A percentile compares a stretch with the other conserved stretches of the same genome.
phyloP scores from a whole-genome alignment of 2,329 filamentous ascomycete species.

The Aotearoamyces nothofagi region DNA sequence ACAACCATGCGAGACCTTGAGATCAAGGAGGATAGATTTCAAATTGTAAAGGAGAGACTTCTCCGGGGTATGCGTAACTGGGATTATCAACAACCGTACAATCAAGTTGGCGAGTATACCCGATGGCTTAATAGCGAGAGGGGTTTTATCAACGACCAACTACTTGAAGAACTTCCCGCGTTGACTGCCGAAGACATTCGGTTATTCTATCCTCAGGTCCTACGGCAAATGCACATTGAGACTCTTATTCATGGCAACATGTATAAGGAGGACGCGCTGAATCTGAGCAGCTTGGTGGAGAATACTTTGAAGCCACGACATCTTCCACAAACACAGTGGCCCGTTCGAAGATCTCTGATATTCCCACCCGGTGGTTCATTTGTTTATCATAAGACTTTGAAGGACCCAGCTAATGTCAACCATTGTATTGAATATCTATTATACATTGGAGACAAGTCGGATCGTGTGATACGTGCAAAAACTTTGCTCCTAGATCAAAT shows the following conservation, averaged over 20 bases:
- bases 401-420: conserved; percentile 80
- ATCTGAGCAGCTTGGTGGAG: conserved; percentile 71
- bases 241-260: conserved; percentile 82
- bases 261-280: conserved; percentile 83
- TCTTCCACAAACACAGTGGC: conserved; percentile 67
- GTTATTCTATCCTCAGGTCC: conserved; percentile 63
- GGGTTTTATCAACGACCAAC: conserved; percentile 66
- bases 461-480: conserved; percentile 59
- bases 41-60: conserved; percentile 78
- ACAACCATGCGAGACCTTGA: conserved; percentile 71
- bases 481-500: conserved; percentile 76
- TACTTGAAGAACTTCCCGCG: conserved; percentile 58
- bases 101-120: conserved; percentile 73
- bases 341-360: conserved; percentile 59
- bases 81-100: conserved; percentile 77
- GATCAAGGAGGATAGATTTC: conserved; percentile 75
- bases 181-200: conserved; percentile 63
- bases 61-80: conserved; percentile 69
- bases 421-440: conserved; percentile 72
- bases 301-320: conserved; percentile 57
- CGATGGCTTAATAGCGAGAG: conserved; percentile 66
- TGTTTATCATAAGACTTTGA: conserved; percentile 65
- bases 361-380: conserved; percentile 71
- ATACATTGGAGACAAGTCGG: conserved; percentile 51
- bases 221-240: conserved; percentile 78